Evolutionary conservation across 2,329 filamentous ascomycete genomes (phyloP).

Genomic region (Zasmidium angulare): DNA sequence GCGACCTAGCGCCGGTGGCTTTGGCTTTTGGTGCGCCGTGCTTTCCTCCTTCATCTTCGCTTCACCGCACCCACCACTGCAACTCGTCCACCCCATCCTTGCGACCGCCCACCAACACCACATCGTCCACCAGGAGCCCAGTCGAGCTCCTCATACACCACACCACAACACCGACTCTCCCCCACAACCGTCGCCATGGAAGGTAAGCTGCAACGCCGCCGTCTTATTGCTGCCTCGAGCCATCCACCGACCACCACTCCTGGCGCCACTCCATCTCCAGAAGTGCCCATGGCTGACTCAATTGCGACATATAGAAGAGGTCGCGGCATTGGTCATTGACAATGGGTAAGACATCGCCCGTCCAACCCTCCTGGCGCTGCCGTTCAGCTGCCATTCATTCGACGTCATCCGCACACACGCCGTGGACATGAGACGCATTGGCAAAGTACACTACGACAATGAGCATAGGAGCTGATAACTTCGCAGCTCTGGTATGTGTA

Average conservation of each 20-base stretch:
- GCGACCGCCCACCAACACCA: slow-evolving; percentile 1
- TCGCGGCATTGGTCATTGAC: slow-evolving; percentile 99
- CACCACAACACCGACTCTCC: slow-evolving; percentile 7
- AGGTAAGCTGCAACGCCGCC: slow-evolving; percentile 26
- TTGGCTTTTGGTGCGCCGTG: neutral
- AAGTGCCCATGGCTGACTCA: slow-evolving; percentile 24
- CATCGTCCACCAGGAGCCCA: slow-evolving; percentile 7
- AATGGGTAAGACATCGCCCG: slow-evolving; percentile 83
- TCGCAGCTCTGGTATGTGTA: slow-evolving; percentile 98
- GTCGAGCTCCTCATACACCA: slow-evolving; percentile 8
- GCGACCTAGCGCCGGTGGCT: too few relatives aligned
- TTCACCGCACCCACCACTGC: neutral
- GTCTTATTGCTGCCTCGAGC: slow-evolving; percentile 19
- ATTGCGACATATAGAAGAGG: slow-evolving; percentile 73
- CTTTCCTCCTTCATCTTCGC: neutral
- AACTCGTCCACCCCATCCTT: slow-evolving; percentile 6
- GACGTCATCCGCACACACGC: slow-evolving; percentile 33
- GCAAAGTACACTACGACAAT: neutral
- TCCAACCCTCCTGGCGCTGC: slow-evolving; percentile 34
- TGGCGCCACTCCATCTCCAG: slow-evolving; percentile 4
- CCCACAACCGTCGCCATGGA: slow-evolving; percentile 32
- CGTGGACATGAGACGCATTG: slow-evolving; percentile 13
- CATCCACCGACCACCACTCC: slow-evolving; percentile 12
- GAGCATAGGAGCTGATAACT: slow-evolving; percentile 27
- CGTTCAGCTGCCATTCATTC: slow-evolving; percentile 31